Conservation (phyloP, 192 early-diverging fungal species). For the Coemansia asiatica region DNA sequence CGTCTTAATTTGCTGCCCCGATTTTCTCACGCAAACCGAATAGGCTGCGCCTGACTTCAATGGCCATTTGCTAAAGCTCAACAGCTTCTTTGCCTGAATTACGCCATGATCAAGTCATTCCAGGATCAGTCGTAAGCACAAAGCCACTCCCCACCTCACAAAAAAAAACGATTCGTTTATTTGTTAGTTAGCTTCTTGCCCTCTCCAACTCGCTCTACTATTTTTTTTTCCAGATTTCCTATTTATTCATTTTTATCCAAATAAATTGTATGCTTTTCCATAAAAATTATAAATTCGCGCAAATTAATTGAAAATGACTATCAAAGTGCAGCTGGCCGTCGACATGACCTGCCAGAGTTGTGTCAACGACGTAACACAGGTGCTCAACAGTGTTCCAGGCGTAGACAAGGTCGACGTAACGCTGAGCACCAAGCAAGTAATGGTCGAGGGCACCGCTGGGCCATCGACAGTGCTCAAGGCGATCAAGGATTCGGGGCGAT, state of each 20-base stretch:
- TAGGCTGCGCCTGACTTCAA: background rate
- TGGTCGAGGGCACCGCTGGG: constrained; percentile 64
- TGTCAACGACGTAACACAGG: constrained; percentile 64
- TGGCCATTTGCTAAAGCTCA: too few species aligned
- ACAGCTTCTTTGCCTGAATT: too few species aligned
- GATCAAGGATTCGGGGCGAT: constrained; percentile 71
- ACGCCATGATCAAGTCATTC: too few species aligned
- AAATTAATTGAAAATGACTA: constrained; percentile 25
- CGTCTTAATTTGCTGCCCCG: background rate
- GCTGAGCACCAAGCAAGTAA: constrained; percentile 69
- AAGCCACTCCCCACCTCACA: too few species aligned
- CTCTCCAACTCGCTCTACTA: too few species aligned
- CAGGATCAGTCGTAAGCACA: too few species aligned
- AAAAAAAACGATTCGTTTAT: too few species aligned
- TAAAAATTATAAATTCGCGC: too few species aligned
- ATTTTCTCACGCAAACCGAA: background rate
- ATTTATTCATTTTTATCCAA: too few species aligned
- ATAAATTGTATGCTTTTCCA: too few species aligned
- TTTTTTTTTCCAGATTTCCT: too few species aligned
- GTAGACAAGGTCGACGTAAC: constrained; percentile 66
- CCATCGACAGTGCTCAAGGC: constrained; percentile 60
- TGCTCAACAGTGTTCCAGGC: constrained; percentile 57
- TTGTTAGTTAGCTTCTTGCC: too few species aligned
- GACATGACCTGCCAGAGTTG: constrained; percentile 85
- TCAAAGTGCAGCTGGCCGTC: constrained; percentile 79